phyloP scores from a whole-genome alignment of 805 yeast species.

The Wickerhamomyces rabaulensis region DNA sequence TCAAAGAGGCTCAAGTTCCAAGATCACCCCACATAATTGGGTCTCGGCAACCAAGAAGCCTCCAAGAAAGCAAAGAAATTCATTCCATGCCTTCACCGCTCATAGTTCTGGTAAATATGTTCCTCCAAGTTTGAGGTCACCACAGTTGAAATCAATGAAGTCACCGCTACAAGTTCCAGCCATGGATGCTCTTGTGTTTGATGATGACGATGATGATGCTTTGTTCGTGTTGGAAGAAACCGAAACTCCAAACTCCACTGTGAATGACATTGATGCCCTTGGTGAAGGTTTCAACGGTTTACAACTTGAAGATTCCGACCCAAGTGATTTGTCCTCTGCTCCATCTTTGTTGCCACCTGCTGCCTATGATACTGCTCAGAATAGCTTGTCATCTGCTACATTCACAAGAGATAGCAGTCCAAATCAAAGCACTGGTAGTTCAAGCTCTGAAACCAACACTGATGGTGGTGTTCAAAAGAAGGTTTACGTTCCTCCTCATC shows the following conservation, averaged over 20 bases:
- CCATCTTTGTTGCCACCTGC: slow-evolving; percentile 7
- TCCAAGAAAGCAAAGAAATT: slow-evolving; percentile 13
- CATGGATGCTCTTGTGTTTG: slow-evolving; percentile 16
- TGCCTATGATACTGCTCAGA: neutral
- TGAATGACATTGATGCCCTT: neutral
- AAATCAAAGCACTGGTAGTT: neutral
- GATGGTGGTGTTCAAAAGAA: slow-evolving; percentile 9
- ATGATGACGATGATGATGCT: slow-evolving; percentile 27
- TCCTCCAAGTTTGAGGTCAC: slow-evolving; percentile 67
- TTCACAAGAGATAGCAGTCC: neutral
- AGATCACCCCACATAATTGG: slow-evolving; percentile 13
- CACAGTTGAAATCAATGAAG: slow-evolving; percentile 24
- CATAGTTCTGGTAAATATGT: slow-evolving; percentile 52
- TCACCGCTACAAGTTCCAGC: slow-evolving; percentile 15
- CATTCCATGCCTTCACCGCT: slow-evolving; percentile 23
- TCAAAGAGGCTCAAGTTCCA: slow-evolving; percentile 23
- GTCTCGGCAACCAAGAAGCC: slow-evolving; percentile 6
- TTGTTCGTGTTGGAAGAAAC: slow-evolving; percentile 35
- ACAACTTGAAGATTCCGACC: slow-evolving; percentile 15
- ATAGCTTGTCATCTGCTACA: slow-evolving; percentile 1
- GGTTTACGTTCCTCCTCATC: slow-evolving; percentile 49
- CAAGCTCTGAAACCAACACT: slow-evolving; percentile 5
- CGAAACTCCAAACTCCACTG: slow-evolving; percentile 6
- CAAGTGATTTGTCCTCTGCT: slow-evolving; percentile 18
- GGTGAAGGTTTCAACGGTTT: neutral